phyloP scores from a whole-genome alignment of 345 rosid species.

The Hibiscus tridactylites region DNA sequence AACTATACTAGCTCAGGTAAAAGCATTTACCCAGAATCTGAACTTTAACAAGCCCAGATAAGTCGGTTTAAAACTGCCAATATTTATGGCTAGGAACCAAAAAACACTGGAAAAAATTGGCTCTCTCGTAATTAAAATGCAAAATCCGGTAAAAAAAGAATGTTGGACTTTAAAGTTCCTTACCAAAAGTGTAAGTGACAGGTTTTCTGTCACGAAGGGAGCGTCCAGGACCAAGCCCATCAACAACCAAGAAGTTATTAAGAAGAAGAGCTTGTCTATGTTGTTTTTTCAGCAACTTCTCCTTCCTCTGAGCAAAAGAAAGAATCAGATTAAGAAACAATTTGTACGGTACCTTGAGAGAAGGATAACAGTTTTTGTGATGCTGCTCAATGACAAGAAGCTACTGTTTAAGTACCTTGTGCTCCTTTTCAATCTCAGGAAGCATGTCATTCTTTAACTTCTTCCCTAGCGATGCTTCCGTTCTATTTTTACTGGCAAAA shows the following conservation, averaged over 20 bases:
- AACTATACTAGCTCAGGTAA: not conserved
- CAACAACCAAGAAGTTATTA: slow-evolving; percentile 54
- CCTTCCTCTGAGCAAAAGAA: slow-evolving; percentile 54
- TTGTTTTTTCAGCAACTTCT: slow-evolving; percentile 79
- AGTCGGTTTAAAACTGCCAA: not conserved
- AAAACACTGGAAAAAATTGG: not conserved
- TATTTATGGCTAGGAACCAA: slow-evolving; percentile 6
- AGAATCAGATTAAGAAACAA: slow-evolving; percentile 14
- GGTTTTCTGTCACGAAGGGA: slow-evolving; percentile 93
- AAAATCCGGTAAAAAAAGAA: not conserved
- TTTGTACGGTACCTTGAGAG: slow-evolving; percentile 9
- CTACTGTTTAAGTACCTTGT: slow-evolving; percentile 53
- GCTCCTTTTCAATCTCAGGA: slow-evolving; percentile 31
- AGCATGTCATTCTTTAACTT: slow-evolving; percentile 87
- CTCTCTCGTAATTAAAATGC: not conserved
- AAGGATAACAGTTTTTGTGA: not conserved
- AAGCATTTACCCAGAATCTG: not conserved
- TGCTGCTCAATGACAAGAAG: slow-evolving; percentile 1
- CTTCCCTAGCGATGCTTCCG: slow-evolving; percentile 82
- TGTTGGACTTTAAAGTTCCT: slow-evolving; percentile 15
- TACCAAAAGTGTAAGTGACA: slow-evolving; percentile 94
- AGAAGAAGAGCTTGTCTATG: slow-evolving; percentile 90
- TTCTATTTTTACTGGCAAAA: slow-evolving; percentile 72
- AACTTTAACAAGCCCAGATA: not conserved
- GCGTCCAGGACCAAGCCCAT: slow-evolving; percentile 78